phyloP scores from a whole-genome alignment of 179 eudicot species.

The Nepenthes alata region DNA sequence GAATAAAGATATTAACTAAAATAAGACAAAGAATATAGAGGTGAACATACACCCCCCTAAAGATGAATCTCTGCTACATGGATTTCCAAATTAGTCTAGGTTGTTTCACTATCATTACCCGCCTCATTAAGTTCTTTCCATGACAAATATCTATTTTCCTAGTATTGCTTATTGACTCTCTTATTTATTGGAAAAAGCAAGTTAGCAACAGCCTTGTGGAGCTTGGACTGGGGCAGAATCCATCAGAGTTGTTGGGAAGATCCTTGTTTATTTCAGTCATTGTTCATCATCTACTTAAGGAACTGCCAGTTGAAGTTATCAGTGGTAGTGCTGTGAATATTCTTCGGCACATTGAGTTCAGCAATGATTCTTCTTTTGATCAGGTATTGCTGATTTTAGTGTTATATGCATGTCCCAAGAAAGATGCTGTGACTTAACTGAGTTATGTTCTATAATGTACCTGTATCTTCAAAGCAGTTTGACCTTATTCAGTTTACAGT shows the following conservation, averaged over 20 bases:
- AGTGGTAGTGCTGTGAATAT: conserved; percentile 36
- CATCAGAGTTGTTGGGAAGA: conserved; percentile 20
- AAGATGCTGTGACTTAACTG: not conserved
- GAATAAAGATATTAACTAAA: no score
- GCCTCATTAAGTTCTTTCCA: not conserved
- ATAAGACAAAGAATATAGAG: no score
- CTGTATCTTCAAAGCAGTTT: conserved; percentile 8
- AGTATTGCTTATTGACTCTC: conserved; percentile 1
- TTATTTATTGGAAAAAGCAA: conserved; percentile 15
- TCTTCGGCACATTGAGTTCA: conserved; percentile 41
- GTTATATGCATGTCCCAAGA: no score
- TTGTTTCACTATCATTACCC: no score
- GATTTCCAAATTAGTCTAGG: no score
- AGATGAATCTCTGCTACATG: no score
- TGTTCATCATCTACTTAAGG: conserved; percentile 63
- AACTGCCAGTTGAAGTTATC: conserved; percentile 44
- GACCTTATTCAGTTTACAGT: conserved; percentile 31
- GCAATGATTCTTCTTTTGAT: conserved; percentile 41
- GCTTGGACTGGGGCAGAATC: conserved; percentile 32
- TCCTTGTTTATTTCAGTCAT: conserved; percentile 33
- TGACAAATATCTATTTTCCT: not conserved
- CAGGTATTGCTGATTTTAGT: conserved; percentile 33
- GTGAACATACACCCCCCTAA: no score
- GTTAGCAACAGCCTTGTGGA: conserved; percentile 22
- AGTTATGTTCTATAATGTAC: conserved; percentile 2